These are phyloP conservation scores for Arthrobotrys iridis DNA, from an alignment of 2,329 filamentous ascomycete genomes.

Conservation along the genomic window DNA sequence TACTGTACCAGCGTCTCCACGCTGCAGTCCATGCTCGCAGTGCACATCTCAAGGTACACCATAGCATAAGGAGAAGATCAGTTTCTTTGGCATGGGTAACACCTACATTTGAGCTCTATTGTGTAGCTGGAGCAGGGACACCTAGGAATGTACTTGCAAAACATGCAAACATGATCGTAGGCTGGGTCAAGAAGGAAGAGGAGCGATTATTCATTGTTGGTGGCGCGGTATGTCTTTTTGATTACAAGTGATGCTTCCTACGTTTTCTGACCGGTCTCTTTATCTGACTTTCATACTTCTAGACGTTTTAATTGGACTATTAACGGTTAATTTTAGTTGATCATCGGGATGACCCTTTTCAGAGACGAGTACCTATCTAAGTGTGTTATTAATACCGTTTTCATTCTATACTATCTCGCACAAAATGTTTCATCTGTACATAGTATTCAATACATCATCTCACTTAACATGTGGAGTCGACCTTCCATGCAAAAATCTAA, in stretches of 20 bases:
- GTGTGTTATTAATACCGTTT: no score
- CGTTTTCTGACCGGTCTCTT: not conserved
- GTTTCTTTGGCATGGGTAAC: conserved; percentile 91
- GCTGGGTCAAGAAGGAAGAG: conserved; percentile 92
- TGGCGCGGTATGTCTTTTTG: conserved; percentile 74
- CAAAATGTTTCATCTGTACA: not conserved
- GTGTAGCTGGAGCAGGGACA: conserved; percentile 79
- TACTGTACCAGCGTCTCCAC: conserved; percentile 85
- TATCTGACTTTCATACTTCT: conserved; percentile 25
- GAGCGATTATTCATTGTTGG: conserved; percentile 96
- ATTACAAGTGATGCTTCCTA: conserved; percentile 25
- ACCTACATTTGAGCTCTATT: conserved; percentile 91
- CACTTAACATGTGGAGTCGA: no score
- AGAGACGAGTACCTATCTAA: no score
- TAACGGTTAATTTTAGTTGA: not conserved
- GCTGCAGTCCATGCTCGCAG: conserved; percentile 79
- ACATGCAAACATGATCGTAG: conserved; percentile 86
- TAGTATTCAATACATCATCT: not conserved
- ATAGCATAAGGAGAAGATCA: conserved; percentile 77
- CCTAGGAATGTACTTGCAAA: conserved; percentile 76
- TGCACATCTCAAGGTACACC: conserved; percentile 84
- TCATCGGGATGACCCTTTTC: no score
- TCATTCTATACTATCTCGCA: no score
- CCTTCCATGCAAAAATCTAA: no score
- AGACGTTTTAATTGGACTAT: conserved; percentile 48